Evolutionary conservation across 2,329 filamentous ascomycete genomes (phyloP).

Genomic region (Fusarium napiforme): DNA sequence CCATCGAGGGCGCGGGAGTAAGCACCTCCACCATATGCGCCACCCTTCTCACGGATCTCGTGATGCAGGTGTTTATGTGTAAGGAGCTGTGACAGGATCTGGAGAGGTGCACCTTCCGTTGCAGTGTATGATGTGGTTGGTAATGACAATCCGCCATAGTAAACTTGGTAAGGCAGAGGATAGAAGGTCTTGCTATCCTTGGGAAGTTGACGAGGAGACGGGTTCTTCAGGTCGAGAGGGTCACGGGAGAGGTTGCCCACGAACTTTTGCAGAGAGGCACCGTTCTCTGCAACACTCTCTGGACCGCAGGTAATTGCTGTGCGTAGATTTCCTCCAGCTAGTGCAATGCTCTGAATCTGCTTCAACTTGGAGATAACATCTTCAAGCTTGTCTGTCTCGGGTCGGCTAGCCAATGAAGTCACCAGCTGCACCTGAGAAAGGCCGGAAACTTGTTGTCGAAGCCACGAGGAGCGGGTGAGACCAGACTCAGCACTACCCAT

Average conservation of each 20-base stretch:
- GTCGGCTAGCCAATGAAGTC: slow-evolving; percentile 79
- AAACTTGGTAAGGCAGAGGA: slow-evolving; percentile 95
- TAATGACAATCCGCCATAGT: slow-evolving; percentile 86
- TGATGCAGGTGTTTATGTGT: slow-evolving; percentile 98
- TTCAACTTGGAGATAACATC: slow-evolving; percentile 87
- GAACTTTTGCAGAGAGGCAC: slow-evolving; percentile 77
- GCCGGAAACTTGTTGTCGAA: slow-evolving; percentile 88
- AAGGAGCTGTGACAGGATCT: slow-evolving; percentile 89
- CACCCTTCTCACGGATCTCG: slow-evolving; percentile 97
- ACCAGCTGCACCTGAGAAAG: slow-evolving; percentile 89
- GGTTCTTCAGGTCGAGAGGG: slow-evolving; percentile 54
- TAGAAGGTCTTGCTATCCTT: slow-evolving; percentile 83
- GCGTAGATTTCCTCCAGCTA: slow-evolving; percentile 76
- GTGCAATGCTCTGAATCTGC: slow-evolving; percentile 81
- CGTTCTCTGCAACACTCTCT: slow-evolving; percentile 77
- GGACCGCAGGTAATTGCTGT: slow-evolving; percentile 86
- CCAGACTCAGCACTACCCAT: slow-evolving; percentile 84
- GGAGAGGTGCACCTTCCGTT: slow-evolving; percentile 79
- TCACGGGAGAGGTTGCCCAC: slow-evolving; percentile 55
- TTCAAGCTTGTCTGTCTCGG: slow-evolving; percentile 73
- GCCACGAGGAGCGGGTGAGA: slow-evolving; percentile 75
- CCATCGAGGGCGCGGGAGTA: slow-evolving; percentile 83
- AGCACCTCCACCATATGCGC: slow-evolving; percentile 93
- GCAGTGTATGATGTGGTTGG: slow-evolving; percentile 87
- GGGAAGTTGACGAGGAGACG: slow-evolving; percentile 50